Evolutionary conservation across 73 alveolate genomes (phyloP).

Genomic region (Paramecium tetraurelia): DNA sequence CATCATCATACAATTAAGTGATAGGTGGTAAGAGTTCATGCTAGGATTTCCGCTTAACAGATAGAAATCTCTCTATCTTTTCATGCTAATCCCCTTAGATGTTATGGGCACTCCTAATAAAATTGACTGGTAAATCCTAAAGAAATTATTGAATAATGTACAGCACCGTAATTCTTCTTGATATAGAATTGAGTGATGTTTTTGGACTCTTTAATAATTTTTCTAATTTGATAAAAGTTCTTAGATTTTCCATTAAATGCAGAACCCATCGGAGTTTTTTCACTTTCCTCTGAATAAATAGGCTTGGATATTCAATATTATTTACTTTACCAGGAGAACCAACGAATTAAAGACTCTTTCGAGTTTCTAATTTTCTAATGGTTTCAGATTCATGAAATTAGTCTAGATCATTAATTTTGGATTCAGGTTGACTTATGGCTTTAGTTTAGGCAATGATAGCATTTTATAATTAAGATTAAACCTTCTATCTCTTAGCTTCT

Average conservation of each 20-base stretch:
- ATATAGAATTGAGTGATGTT: constrained; percentile 52
- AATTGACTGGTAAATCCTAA: constrained; percentile 68
- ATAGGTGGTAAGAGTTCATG: constrained; percentile 71
- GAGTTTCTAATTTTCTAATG: constrained; percentile 48
- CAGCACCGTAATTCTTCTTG: constrained; percentile 63
- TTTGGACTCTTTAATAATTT: constrained; percentile 26
- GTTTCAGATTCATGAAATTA: constrained; percentile 64
- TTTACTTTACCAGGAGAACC: constrained; percentile 67
- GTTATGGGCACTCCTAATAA: constrained; percentile 66
- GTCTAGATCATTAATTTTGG: constrained; percentile 52
- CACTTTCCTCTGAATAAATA: constrained; percentile 18
- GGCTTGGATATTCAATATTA: not conserved
- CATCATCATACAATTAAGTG: constrained; percentile 71
- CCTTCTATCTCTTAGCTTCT: constrained; percentile 73
- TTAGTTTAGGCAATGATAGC: constrained; percentile 66
- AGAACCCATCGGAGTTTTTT: not conserved
- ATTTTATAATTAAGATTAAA: constrained; percentile 66
- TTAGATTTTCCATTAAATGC: constrained; percentile 21
- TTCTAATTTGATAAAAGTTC: constrained; percentile 16
- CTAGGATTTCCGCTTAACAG: constrained; percentile 72
- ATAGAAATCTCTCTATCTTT: constrained; percentile 66
- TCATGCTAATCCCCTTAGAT: constrained; percentile 42
- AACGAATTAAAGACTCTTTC: constrained; percentile 44
- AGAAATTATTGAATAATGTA: constrained; percentile 32
- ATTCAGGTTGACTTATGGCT: constrained; percentile 55